phyloP scores from a whole-genome alignment of 768 basidiomycete species.

The Termitomyces sp. region DNA sequence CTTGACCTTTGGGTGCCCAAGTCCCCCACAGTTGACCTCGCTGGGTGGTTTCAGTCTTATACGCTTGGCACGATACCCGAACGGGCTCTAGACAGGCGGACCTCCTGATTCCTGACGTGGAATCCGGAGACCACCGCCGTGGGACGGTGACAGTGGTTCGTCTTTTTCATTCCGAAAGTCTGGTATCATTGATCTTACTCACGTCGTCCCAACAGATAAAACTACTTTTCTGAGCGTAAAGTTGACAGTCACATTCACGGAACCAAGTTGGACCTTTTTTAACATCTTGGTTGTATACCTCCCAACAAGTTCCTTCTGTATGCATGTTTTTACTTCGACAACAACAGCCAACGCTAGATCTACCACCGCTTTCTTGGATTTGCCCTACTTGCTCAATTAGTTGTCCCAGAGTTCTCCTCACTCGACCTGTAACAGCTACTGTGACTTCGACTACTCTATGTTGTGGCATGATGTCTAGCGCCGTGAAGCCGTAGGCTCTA shows the following conservation, averaged over 20 bases:
- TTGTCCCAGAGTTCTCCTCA: background rate
- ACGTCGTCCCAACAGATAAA: background rate
- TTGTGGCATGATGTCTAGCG: background rate
- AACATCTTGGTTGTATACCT: background rate
- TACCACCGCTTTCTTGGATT: background rate
- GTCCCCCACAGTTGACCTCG: background rate
- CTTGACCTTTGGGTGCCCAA: background rate
- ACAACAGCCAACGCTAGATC: background rate
- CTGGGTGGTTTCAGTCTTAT: background rate
- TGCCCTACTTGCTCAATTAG: background rate
- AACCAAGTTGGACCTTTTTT: background rate
- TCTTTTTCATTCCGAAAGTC: background rate
- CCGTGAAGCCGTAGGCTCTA: background rate
- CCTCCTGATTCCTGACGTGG: background rate
- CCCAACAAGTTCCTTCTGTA: background rate
- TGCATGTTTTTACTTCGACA: background rate
- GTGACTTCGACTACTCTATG: background rate
- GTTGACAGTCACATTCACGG: background rate
- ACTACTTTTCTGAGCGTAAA: background rate
- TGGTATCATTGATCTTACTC: background rate
- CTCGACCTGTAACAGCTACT: background rate
- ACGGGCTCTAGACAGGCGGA: too few species aligned
- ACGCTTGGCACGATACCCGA: background rate
- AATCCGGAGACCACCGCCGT: background rate
- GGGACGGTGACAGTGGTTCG: background rate